Percentiles rank a stretch among this genome's conserved stretches.
These are phyloP conservation scores for Ulota crispa DNA, from an alignment of 225 moss, liverwort and hornwort species.

Conservation along the genomic window DNA sequence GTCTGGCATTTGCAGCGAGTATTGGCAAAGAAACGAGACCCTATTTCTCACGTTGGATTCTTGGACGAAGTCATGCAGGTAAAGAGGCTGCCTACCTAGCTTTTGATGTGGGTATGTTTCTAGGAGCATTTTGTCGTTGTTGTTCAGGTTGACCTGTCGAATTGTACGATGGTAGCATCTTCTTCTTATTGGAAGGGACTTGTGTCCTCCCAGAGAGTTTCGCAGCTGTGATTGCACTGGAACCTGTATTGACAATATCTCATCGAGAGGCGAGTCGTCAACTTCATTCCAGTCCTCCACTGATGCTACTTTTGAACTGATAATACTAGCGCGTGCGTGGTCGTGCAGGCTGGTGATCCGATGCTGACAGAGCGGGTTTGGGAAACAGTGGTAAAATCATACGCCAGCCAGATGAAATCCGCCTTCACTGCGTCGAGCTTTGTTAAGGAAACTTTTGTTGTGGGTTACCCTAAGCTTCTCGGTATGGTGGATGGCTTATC, in stretches of 20 bases:
- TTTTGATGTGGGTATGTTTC: background rate
- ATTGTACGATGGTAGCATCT: background rate
- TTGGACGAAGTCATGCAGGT: constrained; percentile 87
- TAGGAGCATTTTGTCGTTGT: background rate
- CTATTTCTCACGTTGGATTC: constrained; percentile 84
- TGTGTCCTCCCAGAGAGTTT: background rate
- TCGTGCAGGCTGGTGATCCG: constrained; percentile 73
- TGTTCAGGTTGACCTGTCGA: background rate
- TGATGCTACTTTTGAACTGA: constrained; percentile 17
- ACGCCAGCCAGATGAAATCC: constrained; percentile 91
- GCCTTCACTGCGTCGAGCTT: constrained; percentile 96
- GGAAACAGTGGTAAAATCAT: constrained; percentile 90
- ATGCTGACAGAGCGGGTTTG: constrained; percentile 94
- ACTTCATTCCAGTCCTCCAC: background rate
- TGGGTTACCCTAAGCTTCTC: constrained; percentile 95
- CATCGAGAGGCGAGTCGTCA: background rate
- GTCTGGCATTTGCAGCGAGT: constrained; percentile 99
- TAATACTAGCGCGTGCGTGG: background rate
- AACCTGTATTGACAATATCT: background rate
- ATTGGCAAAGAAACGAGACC: constrained; percentile 95
- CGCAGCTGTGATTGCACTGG: background rate
- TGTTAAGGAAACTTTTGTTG: constrained; percentile 90
- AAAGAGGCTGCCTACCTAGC: constrained; percentile 10
- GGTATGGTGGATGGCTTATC: constrained; percentile 78
- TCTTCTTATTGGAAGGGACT: background rate